phyloP scores from a whole-genome alignment of 495 filamentous ascomycete species.

The Hypoxylon lenormandii region DNA sequence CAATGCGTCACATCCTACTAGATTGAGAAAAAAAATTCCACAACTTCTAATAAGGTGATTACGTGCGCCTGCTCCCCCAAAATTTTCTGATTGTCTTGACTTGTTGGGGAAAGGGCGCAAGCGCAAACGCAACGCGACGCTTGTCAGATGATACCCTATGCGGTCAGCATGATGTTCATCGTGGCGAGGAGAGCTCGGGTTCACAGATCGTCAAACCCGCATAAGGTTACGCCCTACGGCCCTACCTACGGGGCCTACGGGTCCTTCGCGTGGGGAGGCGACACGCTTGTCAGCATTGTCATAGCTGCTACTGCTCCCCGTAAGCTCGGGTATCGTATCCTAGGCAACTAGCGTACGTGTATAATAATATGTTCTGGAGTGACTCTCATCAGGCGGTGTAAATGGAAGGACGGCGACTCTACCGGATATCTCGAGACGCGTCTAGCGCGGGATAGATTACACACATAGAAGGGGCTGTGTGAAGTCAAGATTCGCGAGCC shows the following conservation, averaged over 20 bases:
- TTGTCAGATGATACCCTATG: constrained; percentile 19
- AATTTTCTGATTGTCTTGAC: constrained; percentile 5
- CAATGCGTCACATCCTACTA: constrained; percentile 6
- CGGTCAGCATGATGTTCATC: constrained; percentile 25
- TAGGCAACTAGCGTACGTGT: constrained; percentile 5
- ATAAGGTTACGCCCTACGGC: constrained; percentile 5
- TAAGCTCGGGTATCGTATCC: background rate
- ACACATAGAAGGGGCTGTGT: background rate
- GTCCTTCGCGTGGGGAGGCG: constrained; percentile 29
- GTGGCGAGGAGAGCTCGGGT: constrained; percentile 20
- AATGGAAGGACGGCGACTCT: constrained; percentile 5
- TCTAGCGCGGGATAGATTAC: constrained; percentile 7
- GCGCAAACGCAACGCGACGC: constrained; percentile 2
- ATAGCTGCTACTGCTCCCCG: constrained; percentile 17
- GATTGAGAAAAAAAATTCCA: no score
- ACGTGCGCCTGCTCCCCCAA: constrained; percentile 21
- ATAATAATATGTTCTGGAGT: constrained; percentile 1
- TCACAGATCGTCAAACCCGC: constrained; percentile 37
- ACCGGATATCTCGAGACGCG: constrained; percentile 29
- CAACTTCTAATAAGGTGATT: constrained; percentile 39
- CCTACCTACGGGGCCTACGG: no score
- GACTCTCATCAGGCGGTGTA: constrained; percentile 38
- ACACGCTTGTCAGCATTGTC: constrained; percentile 27
- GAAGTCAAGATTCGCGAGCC: constrained; percentile 2
- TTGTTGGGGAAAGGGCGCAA: no score